Evolutionary conservation across 2,329 filamentous ascomycete species (phyloP), one percentile per base, ranked within the genome.

Genomic region (Beauveria scarabaeidicola): DNA sequence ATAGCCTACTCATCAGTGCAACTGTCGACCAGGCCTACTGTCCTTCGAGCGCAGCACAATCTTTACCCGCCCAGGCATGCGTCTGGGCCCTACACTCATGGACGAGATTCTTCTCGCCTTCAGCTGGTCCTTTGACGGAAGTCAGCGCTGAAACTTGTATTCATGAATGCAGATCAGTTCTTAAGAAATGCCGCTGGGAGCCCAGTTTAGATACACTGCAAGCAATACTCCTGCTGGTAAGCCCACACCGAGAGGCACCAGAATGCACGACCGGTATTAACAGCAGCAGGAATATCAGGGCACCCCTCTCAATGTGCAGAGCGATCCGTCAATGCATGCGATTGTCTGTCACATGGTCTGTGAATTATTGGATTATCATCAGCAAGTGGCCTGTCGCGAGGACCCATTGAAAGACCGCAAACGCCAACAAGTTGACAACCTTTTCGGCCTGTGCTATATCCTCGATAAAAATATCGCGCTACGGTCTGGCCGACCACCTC

Each of bases 361-460:
- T 13, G 60, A 61, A 7, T 58, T 65, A 15, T 52, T 47, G n/a
- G 57, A 52, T 5, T 53, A 53, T 21, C 38, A 56, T 7, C 48
- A 21, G 6, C 58, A 32, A 19, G n/a, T 10, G 9, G 10, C 11
- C 29, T 21, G 10, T 7, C 4, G 36, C 21, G 13, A 50, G 21
- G n/a, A 50, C 9, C 2, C n/a, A 1, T 7, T 21, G 9, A n/a
- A 19, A 8, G 47, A 21, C 15, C 23, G 46, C 36, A 47, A 25
- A 5, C 32, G 13, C 13, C 41, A n/a, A 1, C 65, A 66, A 17
- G 50, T 60, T 4, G 58, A 65, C 6, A 55, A 36, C 1, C 52
- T 70, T 1, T 69, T 70, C 58, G 69, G 67, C 67, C 41, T 69
- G 2, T 68, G 64, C 52, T 70, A 70, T 43, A 50, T 63, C 3